Percentiles rank a stretch among this genome's conserved stretches.
These are phyloP conservation scores for Silene coronaria DNA, from an alignment of 179 eudicot genomes.

Conservation along the genomic window DNA sequence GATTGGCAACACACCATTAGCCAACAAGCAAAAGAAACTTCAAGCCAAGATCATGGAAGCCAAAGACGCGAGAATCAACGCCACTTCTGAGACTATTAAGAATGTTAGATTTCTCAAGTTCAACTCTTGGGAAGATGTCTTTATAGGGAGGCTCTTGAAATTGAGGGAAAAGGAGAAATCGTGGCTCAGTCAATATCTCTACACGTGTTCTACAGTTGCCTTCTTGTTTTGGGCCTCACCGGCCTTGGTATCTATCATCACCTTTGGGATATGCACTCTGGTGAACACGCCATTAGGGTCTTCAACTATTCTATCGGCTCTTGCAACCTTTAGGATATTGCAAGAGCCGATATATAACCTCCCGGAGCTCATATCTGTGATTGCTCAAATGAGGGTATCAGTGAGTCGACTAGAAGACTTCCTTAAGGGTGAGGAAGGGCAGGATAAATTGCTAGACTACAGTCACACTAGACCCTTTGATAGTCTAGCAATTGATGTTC, in stretches of 20 bases:
- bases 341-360: conserved; percentile 93
- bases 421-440: conserved; percentile 43
- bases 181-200: conserved; percentile 74
- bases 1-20: background rate
- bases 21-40: background rate
- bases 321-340: conserved; percentile 66
- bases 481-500: conserved; percentile 55
- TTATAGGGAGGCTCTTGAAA: conserved; percentile 2
- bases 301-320: background rate
- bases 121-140: background rate
- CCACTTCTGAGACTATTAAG: conserved; percentile 11
- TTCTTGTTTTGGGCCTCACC: conserved; percentile 19
- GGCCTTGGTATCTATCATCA: background rate
- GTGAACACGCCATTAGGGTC: background rate
- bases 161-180: conserved; percentile 57
- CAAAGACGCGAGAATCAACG: background rate
- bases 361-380: conserved; percentile 76
- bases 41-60: background rate
- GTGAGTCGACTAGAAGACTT: conserved; percentile 57
- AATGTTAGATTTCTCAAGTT: conserved; percentile 1
- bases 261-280: background rate
- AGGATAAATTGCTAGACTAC: too few relatives aligned
- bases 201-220: conserved; percentile 7
- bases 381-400: conserved; percentile 84
- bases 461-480: too few relatives aligned